phyloP scores from a whole-genome alignment of 495 filamentous ascomycete species.

The Aspergillus sclerotiicarbonarius region DNA sequence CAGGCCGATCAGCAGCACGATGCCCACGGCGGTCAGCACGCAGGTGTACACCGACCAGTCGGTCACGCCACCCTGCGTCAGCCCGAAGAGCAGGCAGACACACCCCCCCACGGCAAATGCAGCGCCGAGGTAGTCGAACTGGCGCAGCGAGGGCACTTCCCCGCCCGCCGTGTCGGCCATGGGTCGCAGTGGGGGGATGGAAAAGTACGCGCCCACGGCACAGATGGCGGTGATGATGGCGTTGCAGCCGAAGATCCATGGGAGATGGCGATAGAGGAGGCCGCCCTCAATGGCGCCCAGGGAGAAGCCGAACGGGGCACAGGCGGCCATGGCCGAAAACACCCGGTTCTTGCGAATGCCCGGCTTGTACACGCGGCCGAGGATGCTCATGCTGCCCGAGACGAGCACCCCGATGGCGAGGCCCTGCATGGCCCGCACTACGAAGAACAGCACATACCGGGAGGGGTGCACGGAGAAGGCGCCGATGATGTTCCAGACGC shows the following conservation, averaged over 20 bases:
- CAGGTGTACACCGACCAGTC: conserved; percentile 32
- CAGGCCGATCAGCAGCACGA: conserved; percentile 26
- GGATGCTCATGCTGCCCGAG: conserved; percentile 32
- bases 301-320: conserved; percentile 32
- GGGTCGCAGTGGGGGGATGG: conserved; percentile 29
- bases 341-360: conserved; percentile 35
- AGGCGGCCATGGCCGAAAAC: conserved; percentile 34
- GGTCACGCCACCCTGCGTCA: conserved; percentile 31
- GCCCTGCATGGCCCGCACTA: conserved; percentile 36
- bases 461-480: conserved; percentile 34
- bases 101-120: conserved; percentile 23
- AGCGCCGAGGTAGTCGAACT: conserved; percentile 34
- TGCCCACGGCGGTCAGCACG: conserved; percentile 22
- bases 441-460: conserved; percentile 26
- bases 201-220: conserved; percentile 21
- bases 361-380: conserved; percentile 32
- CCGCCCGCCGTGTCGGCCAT: conserved; percentile 26
- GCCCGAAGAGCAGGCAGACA: conserved; percentile 32
- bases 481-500: conserved; percentile 42
- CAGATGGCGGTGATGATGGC: conserved; percentile 29
- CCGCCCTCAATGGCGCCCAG: conserved; percentile 33
- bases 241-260: conserved; percentile 34
- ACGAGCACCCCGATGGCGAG: conserved; percentile 32
- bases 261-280: conserved; percentile 21
- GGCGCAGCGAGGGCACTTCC: conserved; percentile 26